Conservation (phyloP, 2,329 filamentous ascomycete species). For the Ophiostoma quercus region DNA sequence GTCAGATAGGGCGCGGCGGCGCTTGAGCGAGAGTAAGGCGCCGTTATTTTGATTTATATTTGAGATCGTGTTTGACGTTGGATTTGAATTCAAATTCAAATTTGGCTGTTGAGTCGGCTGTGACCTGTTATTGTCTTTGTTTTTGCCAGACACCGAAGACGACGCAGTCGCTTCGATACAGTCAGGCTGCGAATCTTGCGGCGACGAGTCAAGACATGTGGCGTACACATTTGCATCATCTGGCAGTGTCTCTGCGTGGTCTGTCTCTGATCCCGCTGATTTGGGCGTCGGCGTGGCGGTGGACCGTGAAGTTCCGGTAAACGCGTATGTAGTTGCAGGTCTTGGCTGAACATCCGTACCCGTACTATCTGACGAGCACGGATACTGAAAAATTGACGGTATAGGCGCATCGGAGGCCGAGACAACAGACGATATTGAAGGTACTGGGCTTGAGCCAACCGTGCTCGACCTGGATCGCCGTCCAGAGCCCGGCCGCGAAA, state of each 20-base stretch:
- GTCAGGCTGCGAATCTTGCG: not conserved
- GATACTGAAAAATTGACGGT: not conserved
- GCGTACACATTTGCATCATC: not conserved
- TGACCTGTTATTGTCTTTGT: not conserved
- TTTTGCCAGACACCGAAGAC: not conserved
- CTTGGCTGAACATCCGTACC: not conserved
- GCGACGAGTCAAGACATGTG: not conserved
- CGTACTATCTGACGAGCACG: not conserved
- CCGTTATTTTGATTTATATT: not conserved
- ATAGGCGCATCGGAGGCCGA: not conserved
- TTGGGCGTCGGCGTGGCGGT: not conserved
- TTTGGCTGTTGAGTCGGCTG: not conserved
- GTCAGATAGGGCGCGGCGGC: constrained; percentile 49
- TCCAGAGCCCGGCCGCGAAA: not conserved
- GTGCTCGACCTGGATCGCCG: not conserved
- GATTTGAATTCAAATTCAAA: too few species aligned
- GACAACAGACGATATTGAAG: not conserved
- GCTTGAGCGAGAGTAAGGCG: constrained; percentile 38
- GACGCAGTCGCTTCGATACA: not conserved
- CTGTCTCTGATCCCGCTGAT: not conserved
- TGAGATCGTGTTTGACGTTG: too few species aligned
- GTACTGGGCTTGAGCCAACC: not conserved
- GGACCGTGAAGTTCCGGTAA: not conserved
- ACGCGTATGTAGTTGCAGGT: not conserved
- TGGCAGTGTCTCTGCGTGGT: not conserved